These are phyloP conservation scores for Monosporozyma unispora DNA, from an alignment of 805 yeast species.

Conservation along the genomic window DNA sequence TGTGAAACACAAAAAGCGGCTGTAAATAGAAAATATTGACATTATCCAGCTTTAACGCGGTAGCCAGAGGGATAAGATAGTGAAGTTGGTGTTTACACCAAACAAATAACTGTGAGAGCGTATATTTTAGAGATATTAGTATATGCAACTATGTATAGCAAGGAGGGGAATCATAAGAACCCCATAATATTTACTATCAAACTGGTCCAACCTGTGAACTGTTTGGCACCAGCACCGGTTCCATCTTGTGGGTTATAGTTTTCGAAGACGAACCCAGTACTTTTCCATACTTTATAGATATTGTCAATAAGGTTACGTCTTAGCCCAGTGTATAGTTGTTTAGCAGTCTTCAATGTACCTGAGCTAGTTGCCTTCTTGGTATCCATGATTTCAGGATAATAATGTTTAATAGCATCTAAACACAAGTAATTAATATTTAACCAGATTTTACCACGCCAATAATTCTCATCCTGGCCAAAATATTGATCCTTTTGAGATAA, in stretches of 20 bases:
- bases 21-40: not conserved
- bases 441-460: conserved; percentile 97
- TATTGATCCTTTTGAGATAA: conserved; percentile 55
- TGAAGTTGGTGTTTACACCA: too few species aligned
- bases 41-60: not conserved
- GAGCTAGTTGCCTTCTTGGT: conserved; percentile 7
- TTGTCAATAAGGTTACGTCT: conserved; percentile 62
- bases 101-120: too few species aligned
- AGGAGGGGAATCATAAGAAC: conserved; percentile 1
- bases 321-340: conserved; percentile 46
- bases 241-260: conserved; percentile 79
- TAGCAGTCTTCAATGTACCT: conserved; percentile 27
- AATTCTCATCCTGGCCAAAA: conserved; percentile 77
- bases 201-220: conserved; percentile 93
- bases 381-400: conserved; percentile 31
- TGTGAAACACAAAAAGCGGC: not conserved
- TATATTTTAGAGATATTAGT: too few species aligned
- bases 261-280: conserved; percentile 83
- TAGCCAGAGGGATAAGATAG: too few species aligned
- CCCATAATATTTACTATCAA: conserved; percentile 69
- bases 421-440: conserved; percentile 79
- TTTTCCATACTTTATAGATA: conserved; percentile 57
- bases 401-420: conserved; percentile 59
- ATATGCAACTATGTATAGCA: not conserved
- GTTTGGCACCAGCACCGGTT: conserved; percentile 68